phyloP scores from a whole-genome alignment of 306 rosid genomes.

The Prosopis cineraria region DNA sequence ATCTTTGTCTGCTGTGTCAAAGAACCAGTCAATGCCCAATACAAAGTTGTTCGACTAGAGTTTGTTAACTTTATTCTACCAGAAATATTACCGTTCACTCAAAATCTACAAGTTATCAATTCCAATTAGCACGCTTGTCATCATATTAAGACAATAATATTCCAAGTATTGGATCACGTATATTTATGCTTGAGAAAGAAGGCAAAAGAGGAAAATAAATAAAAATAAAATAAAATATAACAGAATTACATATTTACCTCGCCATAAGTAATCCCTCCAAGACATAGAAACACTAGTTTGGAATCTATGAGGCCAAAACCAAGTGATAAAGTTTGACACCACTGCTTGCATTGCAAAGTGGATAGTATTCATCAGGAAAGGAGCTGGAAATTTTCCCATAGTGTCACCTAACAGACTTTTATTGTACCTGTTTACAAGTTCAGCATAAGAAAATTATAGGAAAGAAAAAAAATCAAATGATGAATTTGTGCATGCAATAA shows the following conservation, averaged over 20 bases:
- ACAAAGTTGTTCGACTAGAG: neutral
- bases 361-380: conserved; percentile 85
- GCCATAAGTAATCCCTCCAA: conserved; percentile 85
- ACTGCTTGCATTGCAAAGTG: conserved; percentile 94
- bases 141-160: conserved; percentile 12
- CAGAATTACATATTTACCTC: conserved; percentile 59
- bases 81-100: neutral
- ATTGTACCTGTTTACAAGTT: conserved; percentile 73
- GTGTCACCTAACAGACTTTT: conserved; percentile 90
- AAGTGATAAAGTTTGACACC: conserved; percentile 73
- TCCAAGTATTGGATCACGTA: conserved; percentile 20
- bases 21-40: neutral
- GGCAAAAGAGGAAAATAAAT: neutral
- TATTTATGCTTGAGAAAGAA: neutral
- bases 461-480: neutral
- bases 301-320: conserved; percentile 86
- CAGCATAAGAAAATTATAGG: conserved; percentile 23
- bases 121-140: neutral
- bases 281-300: conserved; percentile 73
- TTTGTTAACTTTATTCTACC: neutral
- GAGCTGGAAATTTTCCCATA: conserved; percentile 97
- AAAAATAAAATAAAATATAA: conserved; percentile 16
- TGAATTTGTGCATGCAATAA: conserved; percentile 8
- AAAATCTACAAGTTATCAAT: neutral
- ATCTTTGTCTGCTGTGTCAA: conserved; percentile 1